Base-by-base conservation (phyloP, 495 filamentous ascomycete species). In the Glarea lozoyensis region DNA sequence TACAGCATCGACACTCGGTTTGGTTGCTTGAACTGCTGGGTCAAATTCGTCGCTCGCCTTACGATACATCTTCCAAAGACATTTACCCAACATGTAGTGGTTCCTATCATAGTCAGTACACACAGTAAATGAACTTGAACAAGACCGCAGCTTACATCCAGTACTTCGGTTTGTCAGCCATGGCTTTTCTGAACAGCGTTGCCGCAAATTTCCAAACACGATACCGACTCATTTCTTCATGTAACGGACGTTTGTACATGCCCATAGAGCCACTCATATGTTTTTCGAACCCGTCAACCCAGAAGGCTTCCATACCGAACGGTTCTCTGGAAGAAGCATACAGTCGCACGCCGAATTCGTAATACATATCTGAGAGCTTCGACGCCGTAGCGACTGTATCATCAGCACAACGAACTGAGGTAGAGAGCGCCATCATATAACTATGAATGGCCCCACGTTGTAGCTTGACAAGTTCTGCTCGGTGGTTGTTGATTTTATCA, bases 241-340 rank as follows among this genome's bases (percentile, higher is more conserved):
- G 92, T 10, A 88, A 69, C 32, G 70, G 68, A 12, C 68, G 74
- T 56, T 82, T 79, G 59, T 84, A 92, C 55, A 90, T 84, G n/a
- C 80, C 78, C 30, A 69, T 65, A 33, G 69, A 60, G 16, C 79
- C 81, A 45, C 83, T 92, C 53, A 81, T 86, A 52, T 82, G 84
- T 12, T 86, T 78, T 54, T 81, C 75, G 46, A 80, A 83, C 2
- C 92, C 88, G 6, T 73, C 65, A 30, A 88, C 70, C 46, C 69
- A 73, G 51, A 93, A 92, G 2, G 81, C 79, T 50, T 82, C 78
- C 87, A 94, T 93, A n/a, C 76, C 79, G 42, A 95, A 88, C 2
- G 90, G 90, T 50, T 90, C 81, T 27, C 90, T 75, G n/a, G 86
- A 86, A 3, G 88, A 92, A 3, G 87, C 76, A 58, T 97, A 99